Percentiles rank a stretch among this genome's conserved stretches.
These are phyloP conservation scores for Ceratocystis alfenasii DNA, from an alignment of 2,329 filamentous ascomycete genomes.

Conservation along the genomic window DNA sequence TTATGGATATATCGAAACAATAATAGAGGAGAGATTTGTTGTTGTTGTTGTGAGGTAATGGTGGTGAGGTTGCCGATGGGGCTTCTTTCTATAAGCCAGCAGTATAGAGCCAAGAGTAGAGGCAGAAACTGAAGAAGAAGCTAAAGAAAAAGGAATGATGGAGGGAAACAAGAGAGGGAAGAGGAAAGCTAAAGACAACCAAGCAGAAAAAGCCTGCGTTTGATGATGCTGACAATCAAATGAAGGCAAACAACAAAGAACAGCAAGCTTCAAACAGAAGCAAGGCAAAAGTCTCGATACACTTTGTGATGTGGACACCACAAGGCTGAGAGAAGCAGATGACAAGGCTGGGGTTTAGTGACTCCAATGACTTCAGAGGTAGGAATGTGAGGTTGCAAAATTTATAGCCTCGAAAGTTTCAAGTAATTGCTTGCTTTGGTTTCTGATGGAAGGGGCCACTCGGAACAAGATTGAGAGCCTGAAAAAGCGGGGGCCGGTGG, in stretches of 20 bases:
- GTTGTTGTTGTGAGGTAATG: background rate
- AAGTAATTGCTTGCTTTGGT: background rate
- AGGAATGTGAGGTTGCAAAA: background rate
- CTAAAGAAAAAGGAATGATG: background rate
- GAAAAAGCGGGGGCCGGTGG: conserved; percentile 8
- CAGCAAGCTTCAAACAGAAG: conserved; percentile 8
- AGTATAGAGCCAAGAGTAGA: background rate
- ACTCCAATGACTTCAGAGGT: background rate
- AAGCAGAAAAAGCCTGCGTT: background rate
- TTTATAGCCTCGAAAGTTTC: background rate
- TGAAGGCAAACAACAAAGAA: background rate
- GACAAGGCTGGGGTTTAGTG: background rate
- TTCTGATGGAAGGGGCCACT: background rate
- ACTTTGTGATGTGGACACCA: conserved; percentile 4
- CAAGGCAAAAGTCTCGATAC: conserved; percentile 7
- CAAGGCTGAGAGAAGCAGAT: background rate
- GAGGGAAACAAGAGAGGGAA: background rate
- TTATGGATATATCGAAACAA: conserved; percentile 28
- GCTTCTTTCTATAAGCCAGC: background rate
- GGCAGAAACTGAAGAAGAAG: background rate
- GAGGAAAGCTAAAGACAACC: background rate
- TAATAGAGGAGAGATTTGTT: background rate
- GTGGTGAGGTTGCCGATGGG: background rate
- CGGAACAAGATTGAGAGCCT: background rate
- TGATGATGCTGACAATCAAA: background rate